These are phyloP conservation scores for Aureobasidium sp. DNA, from an alignment of 2,329 filamentous ascomycete species.

Conservation along the genomic window DNA sequence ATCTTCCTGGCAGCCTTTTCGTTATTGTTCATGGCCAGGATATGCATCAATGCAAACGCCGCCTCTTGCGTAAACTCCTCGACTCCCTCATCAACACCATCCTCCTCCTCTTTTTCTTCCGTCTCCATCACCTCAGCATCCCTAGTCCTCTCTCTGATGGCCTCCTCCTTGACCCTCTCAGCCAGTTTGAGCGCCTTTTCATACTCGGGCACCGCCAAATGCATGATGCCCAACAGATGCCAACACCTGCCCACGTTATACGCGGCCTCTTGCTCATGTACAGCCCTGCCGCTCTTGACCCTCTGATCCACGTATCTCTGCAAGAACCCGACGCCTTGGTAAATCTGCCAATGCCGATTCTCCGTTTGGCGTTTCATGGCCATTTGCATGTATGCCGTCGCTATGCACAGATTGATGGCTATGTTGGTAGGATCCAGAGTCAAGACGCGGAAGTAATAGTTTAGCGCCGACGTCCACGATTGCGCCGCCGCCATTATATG, in stretches of 20 bases:
- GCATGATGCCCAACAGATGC: slow-evolving; percentile 65
- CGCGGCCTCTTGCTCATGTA: slow-evolving; percentile 64
- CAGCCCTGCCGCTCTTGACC: slow-evolving; percentile 28
- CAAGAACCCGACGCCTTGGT: slow-evolving; percentile 78
- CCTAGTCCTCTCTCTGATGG: slow-evolving; percentile 27
- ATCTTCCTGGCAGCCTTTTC: slow-evolving; percentile 52
- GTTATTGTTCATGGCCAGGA: slow-evolving; percentile 61
- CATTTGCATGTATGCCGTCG: slow-evolving; percentile 79
- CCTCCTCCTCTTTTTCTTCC: slow-evolving; percentile 5
- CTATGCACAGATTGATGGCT: slow-evolving; percentile 73
- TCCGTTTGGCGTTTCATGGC: slow-evolving; percentile 82
- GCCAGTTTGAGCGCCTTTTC: slow-evolving; percentile 49
- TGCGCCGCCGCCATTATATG: slow-evolving; percentile 81
- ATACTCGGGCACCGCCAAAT: slow-evolving; percentile 69
- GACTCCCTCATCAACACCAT: slow-evolving; percentile 32
- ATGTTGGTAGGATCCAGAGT: slow-evolving; percentile 70
- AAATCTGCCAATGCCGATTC: slow-evolving; percentile 79
- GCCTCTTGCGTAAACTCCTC: slow-evolving; percentile 63
- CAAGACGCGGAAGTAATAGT: slow-evolving; percentile 66
- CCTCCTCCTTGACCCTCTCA: slow-evolving; percentile 36
- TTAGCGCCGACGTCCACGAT: slow-evolving; percentile 75
- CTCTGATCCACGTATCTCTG: slow-evolving; percentile 63
- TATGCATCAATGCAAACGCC: slow-evolving; percentile 64
- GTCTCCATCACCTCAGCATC: background rate
- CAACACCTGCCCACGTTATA: slow-evolving; percentile 74